Evolutionary conservation across 1,284 basidiomycete genomes (phyloP).

Genomic region (Ganoderma leucocontextum): DNA sequence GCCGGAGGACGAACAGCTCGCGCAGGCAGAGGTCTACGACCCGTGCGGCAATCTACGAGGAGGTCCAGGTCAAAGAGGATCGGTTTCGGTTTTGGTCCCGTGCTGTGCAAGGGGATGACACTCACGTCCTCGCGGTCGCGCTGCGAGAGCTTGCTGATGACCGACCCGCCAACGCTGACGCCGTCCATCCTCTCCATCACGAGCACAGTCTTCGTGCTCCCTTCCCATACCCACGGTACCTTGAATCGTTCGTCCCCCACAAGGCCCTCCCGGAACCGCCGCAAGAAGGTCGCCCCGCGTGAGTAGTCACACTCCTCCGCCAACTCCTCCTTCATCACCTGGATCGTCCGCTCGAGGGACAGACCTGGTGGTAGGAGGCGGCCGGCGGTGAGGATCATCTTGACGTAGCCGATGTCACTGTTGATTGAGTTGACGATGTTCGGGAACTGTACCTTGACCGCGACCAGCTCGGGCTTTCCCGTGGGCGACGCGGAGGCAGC

Average conservation of each 20-base stretch:
- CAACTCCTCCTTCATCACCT: constrained; percentile 92
- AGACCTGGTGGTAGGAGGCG: constrained; percentile 86
- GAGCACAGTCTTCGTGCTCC: constrained; percentile 84
- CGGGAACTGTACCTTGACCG: constrained; percentile 97
- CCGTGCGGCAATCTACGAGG: constrained; percentile 79
- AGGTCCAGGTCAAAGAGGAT: background rate
- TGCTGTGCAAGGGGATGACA: background rate
- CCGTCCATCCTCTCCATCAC: constrained; percentile 92
- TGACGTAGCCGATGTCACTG: constrained; percentile 90
- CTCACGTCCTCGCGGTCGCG: constrained; percentile 80
- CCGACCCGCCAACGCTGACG: constrained; percentile 77
- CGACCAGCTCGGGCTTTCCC: constrained; percentile 68
- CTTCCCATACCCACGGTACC: constrained; percentile 88
- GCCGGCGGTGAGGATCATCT: constrained; percentile 84
- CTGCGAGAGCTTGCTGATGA: constrained; percentile 62
- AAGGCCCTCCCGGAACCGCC: constrained; percentile 67
- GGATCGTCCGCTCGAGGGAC: constrained; percentile 89
- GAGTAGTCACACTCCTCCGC: constrained; percentile 94
- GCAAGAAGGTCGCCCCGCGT: constrained; percentile 85
- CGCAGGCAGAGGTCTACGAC: constrained; percentile 89
- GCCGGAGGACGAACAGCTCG: constrained; percentile 90
- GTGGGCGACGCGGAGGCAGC: constrained; percentile 57
- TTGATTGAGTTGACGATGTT: constrained; percentile 89
- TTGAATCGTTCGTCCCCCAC: constrained; percentile 75
- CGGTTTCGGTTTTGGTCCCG: background rate